Percentiles rank a stretch among this genome's conserved stretches.
These are phyloP conservation scores for Mycena citricolor DNA, from an alignment of 1,284 basidiomycete species.

Conservation along the genomic window DNA sequence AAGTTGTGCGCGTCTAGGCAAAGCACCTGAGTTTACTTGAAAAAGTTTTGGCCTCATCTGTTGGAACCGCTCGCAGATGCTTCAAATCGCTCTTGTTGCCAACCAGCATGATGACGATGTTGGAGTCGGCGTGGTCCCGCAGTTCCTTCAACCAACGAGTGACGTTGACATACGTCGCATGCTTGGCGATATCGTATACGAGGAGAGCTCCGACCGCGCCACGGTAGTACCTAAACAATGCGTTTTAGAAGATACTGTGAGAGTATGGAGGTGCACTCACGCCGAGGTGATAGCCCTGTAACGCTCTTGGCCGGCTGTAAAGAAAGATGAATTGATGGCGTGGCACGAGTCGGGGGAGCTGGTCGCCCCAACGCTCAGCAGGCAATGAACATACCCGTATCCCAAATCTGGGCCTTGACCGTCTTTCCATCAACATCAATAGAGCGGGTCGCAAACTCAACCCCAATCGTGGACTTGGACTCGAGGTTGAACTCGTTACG, in stretches of 20 bases:
- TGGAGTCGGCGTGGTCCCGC: slow-evolving; percentile 90
- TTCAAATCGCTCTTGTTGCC: slow-evolving; percentile 99
- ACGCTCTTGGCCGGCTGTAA: slow-evolving; percentile 91
- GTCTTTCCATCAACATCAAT: slow-evolving; percentile 96
- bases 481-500: slow-evolving; percentile 99
- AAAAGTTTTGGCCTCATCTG: slow-evolving; percentile 89
- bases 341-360: slow-evolving; percentile 1
- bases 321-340: slow-evolving; percentile 17
- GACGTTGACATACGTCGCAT: slow-evolving; percentile 94
- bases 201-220: slow-evolving; percentile 93
- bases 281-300: slow-evolving; percentile 99
- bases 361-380: slow-evolving; percentile 2
- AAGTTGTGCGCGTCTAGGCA: background rate
- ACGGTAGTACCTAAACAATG: slow-evolving; percentile 82
- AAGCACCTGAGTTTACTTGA: slow-evolving; percentile 52
- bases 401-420: slow-evolving; percentile 99
- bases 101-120: slow-evolving; percentile 94
- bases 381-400: slow-evolving; percentile 70
- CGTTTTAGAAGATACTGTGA: slow-evolving; percentile 2
- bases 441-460: slow-evolving; percentile 97
- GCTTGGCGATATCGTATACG: slow-evolving; percentile 94
- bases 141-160: slow-evolving; percentile 99
- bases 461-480: slow-evolving; percentile 98
- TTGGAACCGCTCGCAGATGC: slow-evolving; percentile 93
- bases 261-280: slow-evolving; percentile 44